Base-by-base conservation (phyloP, 2,329 filamentous ascomycete genomes). In the Fusarium sp. region DNA sequence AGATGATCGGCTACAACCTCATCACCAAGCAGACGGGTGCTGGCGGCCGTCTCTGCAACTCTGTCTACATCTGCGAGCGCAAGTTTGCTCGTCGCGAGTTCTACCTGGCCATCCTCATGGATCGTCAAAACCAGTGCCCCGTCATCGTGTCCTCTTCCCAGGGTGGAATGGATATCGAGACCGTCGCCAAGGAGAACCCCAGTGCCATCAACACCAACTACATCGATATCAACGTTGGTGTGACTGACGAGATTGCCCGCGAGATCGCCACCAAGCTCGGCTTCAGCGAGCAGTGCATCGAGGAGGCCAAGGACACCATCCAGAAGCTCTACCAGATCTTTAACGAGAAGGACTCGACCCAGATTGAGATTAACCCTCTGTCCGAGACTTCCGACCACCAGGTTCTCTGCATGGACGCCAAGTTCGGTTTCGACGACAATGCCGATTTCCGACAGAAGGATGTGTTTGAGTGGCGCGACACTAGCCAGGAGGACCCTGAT, bases 1-100 rank as follows among this genome's bases (percentile, higher is more conserved):
- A 99, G 89, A 99, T 99, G 97, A 98, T 99, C 86, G 97, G 97
- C 83, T 96, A 99, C 89, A 98, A 98, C 87, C 95, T 99, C 86
- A 91, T 99, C 87, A 99, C 97, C 85, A 99, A 99, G 92, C 97
- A 99, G 90, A 99, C 97, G 69, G 97, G 97, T 84, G 94, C 96
- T 79, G 90, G 86, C 79, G 97, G 97, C 82, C 95, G 97, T 84
- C 91, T 97, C 84, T 99, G 97, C 91, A 98, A 94, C 86, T 91
- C 95, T 75, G 97, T 99, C 83, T 98, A 97, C 89, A 98, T 99
- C 84, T 97, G 96, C 87, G 97, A 99, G 90, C 95, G 97, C 90
- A 99, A 99, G 90, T 99, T 98, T 82, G 97, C 97, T 80, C 95
- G 97, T 79, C 93, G 97, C 83, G 97, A 99, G 87, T 99, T 99